These are phyloP conservation scores for Biancaea sappan DNA, from an alignment of 306 rosid genomes.

Conservation along the genomic window DNA sequence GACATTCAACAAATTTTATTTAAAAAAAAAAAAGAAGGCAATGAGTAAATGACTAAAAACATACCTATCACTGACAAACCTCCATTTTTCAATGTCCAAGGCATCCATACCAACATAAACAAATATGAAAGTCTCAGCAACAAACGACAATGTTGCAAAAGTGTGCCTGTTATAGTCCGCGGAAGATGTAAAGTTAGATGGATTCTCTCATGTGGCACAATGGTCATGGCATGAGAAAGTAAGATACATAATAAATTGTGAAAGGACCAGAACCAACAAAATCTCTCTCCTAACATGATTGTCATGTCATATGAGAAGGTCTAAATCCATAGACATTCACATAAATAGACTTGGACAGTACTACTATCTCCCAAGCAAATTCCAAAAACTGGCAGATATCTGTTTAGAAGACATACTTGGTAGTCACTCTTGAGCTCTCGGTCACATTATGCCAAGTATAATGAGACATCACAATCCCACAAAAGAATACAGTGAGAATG, in stretches of 20 bases:
- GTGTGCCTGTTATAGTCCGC: conserved; percentile 68
- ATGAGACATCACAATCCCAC: conserved; percentile 99
- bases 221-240: neutral
- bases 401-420: conserved; percentile 67
- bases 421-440: conserved; percentile 87
- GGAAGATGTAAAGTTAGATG: conserved; percentile 22
- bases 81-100: conserved; percentile 97
- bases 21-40: conserved; percentile 7
- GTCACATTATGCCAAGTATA: conserved; percentile 99
- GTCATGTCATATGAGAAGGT: neutral
- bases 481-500: conserved; percentile 95
- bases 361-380: neutral
- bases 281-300: neutral
- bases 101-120: conserved; percentile 99
- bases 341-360: conserved; percentile 18
- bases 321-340: neutral
- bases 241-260: neutral
- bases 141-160: conserved; percentile 94
- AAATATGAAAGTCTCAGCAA: conserved; percentile 85
- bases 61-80: conserved; percentile 90
- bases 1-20: conserved; percentile 2
- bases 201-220: neutral
- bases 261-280: too few species aligned
- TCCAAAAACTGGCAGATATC: conserved; percentile 23
- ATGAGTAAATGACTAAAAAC: conserved; percentile 19